Percentiles rank a stretch among this genome's conserved stretches.
Conservation (phyloP, 441 rosid genomes). For the Erodium trifolium region DNA sequence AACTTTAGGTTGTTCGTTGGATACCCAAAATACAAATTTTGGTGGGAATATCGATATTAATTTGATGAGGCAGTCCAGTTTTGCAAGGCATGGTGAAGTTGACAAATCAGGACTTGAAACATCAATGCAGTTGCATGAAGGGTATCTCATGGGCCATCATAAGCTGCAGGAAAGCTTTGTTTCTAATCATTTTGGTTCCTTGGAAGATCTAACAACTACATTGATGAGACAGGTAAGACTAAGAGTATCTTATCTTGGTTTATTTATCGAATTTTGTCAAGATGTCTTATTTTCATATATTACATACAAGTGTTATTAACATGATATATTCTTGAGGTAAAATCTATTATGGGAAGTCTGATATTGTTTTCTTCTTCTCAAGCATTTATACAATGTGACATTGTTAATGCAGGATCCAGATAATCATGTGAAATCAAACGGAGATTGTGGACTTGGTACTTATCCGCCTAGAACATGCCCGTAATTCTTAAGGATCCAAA, state of each 20-base stretch:
- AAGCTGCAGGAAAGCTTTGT: slow-evolving; percentile 23
- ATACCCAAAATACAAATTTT: slow-evolving; percentile 29
- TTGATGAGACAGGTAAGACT: slow-evolving; percentile 50
- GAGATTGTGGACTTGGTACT: no score
- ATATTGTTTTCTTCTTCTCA: no score
- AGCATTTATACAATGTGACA: no score
- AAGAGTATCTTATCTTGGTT: no score
- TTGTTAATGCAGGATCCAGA: no score
- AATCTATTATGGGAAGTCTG: no score
- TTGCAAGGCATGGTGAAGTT: slow-evolving; percentile 19
- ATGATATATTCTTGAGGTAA: no score
- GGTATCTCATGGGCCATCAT: slow-evolving; percentile 34
- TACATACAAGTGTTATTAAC: no score
- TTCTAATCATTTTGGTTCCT: slow-evolving; percentile 38
- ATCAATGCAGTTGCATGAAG: slow-evolving; percentile 29
- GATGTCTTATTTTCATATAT: neutral
- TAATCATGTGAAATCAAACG: no score
- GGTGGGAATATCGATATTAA: slow-evolving; percentile 31
- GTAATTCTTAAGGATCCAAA: no score
- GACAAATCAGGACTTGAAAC: slow-evolving; percentile 33
- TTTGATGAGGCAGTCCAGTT: slow-evolving; percentile 8
- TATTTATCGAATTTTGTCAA: no score
- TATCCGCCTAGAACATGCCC: no score
- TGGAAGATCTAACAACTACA: slow-evolving; percentile 51
- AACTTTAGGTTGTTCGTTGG: slow-evolving; percentile 18